Evolutionary conservation across 495 filamentous ascomycete genomes (phyloP).

Genomic region (Hypoxylon cercidicola): DNA sequence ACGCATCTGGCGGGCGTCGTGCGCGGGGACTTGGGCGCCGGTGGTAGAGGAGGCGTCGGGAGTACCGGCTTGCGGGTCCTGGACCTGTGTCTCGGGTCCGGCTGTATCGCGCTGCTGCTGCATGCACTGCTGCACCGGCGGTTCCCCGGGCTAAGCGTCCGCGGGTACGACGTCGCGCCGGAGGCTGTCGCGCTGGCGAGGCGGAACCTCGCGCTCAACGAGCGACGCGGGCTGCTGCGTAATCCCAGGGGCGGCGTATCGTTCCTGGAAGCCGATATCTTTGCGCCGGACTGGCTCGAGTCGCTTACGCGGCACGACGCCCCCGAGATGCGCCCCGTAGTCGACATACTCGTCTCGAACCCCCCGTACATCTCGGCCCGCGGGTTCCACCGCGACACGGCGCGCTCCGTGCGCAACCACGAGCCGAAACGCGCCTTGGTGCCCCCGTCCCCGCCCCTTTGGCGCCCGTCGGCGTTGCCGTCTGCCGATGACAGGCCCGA

Average conservation of each 20-base stretch:
- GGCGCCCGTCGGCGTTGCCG: too few relatives aligned
- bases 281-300: constrained; percentile 47
- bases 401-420: constrained; percentile 77
- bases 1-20: constrained; percentile 64
- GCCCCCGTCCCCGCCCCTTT: constrained; percentile 47
- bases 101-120: constrained; percentile 86
- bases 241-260: constrained; percentile 37
- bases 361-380: constrained; percentile 85
- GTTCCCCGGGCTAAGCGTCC: constrained; percentile 33
- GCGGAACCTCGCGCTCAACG: constrained; percentile 68
- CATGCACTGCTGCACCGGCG: constrained; percentile 60
- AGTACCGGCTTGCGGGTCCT: constrained; percentile 65
- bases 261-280: constrained; percentile 67
- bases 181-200: constrained; percentile 69
- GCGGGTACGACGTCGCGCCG: constrained; percentile 70
- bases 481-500: constrained; percentile 45
- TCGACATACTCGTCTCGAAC: constrained; percentile 85
- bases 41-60: neutral
- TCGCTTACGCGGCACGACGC: constrained; percentile 2
- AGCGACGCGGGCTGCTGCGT: constrained; percentile 21
- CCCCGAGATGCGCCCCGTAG: constrained; percentile 27
- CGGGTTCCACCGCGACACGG: constrained; percentile 66
- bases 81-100: constrained; percentile 90
- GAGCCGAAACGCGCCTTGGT: constrained; percentile 86
- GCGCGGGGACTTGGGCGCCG: neutral